These are phyloP conservation scores for Pyrenophora tritici-repentis DNA, from an alignment of 2,329 filamentous ascomycete genomes.

Conservation along the genomic window DNA sequence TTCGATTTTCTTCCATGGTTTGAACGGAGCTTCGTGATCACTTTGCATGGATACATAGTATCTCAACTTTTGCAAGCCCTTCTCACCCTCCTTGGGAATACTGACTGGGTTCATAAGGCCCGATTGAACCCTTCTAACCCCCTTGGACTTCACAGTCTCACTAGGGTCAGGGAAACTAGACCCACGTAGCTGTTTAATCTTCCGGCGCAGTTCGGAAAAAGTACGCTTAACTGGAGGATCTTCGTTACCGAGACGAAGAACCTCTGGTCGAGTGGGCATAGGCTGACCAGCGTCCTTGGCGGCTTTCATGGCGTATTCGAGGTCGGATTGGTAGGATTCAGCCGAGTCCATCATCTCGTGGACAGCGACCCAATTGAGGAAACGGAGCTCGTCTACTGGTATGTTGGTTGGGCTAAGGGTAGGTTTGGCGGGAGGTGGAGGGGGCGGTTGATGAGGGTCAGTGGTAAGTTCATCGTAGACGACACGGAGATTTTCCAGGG, in stretches of 20 bases:
- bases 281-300: conserved; percentile 18
- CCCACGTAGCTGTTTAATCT: conserved; percentile 11
- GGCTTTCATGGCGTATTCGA: conserved; percentile 8
- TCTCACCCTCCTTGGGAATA: too few species aligned
- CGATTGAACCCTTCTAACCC: too few species aligned
- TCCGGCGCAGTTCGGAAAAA: conserved; percentile 1
- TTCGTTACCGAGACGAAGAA: conserved; percentile 9
- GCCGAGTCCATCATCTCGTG: conserved; percentile 53
- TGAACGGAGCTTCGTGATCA: too few species aligned
- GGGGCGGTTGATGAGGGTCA: conserved; percentile 43
- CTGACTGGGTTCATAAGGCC: too few species aligned
- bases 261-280: conserved; percentile 2
- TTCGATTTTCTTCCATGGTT: too few species aligned
- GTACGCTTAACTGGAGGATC: neutral
- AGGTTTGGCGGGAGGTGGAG: conserved; percentile 10
- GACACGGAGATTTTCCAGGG: conserved; percentile 37
- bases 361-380: conserved; percentile 56
- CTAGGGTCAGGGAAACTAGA: neutral
- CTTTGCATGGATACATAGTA: too few species aligned
- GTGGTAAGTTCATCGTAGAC: conserved; percentile 54
- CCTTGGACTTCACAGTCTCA: too few species aligned
- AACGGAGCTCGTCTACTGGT: conserved; percentile 53
- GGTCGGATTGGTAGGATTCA: conserved; percentile 24
- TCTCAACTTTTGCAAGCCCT: too few species aligned
- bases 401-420: conserved; percentile 47